Conservation (phyloP, 768 basidiomycete species). For the Sporobolomyces phaffii region DNA sequence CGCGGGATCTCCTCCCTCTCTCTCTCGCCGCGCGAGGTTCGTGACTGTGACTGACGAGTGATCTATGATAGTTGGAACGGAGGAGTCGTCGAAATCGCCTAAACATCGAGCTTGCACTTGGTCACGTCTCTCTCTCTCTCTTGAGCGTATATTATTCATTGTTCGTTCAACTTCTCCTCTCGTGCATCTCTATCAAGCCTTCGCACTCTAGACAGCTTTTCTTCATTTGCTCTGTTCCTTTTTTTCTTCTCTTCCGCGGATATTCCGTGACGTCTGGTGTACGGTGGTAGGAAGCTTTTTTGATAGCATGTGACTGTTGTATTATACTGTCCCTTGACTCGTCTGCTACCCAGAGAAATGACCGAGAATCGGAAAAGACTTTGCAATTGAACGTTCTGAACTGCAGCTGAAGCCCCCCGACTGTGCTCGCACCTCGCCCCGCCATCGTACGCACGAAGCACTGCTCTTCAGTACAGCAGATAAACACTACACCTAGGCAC, state of each 20-base stretch:
- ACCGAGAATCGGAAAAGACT: neutral
- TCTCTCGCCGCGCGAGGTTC: neutral
- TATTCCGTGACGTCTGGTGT: too few species aligned
- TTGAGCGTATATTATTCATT: neutral
- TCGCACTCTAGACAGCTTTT: neutral
- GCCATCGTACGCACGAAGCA: too few species aligned
- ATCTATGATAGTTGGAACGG: slow-evolving; percentile 21
- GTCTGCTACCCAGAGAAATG: neutral
- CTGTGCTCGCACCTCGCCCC: too few species aligned
- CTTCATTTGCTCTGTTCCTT: neutral
- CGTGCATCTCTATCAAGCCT: too few species aligned
- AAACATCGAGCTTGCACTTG: neutral
- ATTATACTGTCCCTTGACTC: too few species aligned
- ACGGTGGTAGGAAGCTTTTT: too few species aligned
- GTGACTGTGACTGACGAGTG: neutral
- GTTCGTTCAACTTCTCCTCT: neutral
- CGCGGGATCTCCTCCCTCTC: neutral
- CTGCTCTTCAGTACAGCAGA: too few species aligned
- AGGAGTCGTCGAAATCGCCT: slow-evolving; percentile 22
- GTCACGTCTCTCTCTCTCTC: neutral
- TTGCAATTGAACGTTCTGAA: too few species aligned
- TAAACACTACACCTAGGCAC: too few species aligned
- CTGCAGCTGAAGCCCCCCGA: too few species aligned
- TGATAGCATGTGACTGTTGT: too few species aligned
- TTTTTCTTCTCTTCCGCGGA: neutral